A percentile compares a stretch with the other conserved stretches of the same genome.
phyloP scores from a whole-genome alignment of 2,329 filamentous ascomycete genomes.

The Paracorniculantispora psalliotae region DNA sequence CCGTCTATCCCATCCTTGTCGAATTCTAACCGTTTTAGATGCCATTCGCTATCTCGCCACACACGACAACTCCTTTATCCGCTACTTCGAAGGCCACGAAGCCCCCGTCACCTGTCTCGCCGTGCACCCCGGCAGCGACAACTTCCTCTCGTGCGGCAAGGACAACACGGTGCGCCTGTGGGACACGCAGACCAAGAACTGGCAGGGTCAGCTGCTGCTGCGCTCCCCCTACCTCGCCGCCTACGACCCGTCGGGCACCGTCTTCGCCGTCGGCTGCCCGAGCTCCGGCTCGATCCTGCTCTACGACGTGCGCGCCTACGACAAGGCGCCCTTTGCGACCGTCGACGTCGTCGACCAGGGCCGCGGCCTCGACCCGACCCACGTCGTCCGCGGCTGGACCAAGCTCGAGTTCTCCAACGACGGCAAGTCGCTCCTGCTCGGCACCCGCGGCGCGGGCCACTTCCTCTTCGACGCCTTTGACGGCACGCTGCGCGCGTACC shows the following conservation, averaged over 20 bases:
- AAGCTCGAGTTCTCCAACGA: constrained; percentile 95
- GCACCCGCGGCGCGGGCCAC: constrained; percentile 79
- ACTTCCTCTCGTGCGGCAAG: constrained; percentile 85
- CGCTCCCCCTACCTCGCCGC: constrained; percentile 76
- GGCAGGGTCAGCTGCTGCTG: constrained; percentile 75
- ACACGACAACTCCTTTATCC: constrained; percentile 93
- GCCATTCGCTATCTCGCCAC: constrained; percentile 82
- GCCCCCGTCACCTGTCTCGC: constrained; percentile 76
- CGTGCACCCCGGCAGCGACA: constrained; percentile 80
- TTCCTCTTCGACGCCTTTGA: constrained; percentile 92
- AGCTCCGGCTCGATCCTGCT: constrained; percentile 74
- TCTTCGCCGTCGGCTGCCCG: constrained; percentile 86
- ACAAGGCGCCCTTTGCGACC: constrained; percentile 80
- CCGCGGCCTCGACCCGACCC: constrained; percentile 46
- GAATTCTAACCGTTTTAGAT: constrained; percentile 41
- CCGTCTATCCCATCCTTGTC: too few relatives aligned
- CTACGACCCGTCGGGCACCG: constrained; percentile 86
- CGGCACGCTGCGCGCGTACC: constrained; percentile 70
- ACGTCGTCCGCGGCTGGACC: constrained; percentile 70
- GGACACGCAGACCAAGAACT: constrained; percentile 77
- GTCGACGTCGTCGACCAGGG: constrained; percentile 70
- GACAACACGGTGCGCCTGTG: constrained; percentile 91
- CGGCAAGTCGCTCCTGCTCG: constrained; percentile 78
- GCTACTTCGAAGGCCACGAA: constrained; percentile 92
- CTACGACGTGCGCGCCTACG: constrained; percentile 91